Conservation (phyloP, 2,329 filamentous ascomycete species). For the Ambrosiella beaveri region DNA sequence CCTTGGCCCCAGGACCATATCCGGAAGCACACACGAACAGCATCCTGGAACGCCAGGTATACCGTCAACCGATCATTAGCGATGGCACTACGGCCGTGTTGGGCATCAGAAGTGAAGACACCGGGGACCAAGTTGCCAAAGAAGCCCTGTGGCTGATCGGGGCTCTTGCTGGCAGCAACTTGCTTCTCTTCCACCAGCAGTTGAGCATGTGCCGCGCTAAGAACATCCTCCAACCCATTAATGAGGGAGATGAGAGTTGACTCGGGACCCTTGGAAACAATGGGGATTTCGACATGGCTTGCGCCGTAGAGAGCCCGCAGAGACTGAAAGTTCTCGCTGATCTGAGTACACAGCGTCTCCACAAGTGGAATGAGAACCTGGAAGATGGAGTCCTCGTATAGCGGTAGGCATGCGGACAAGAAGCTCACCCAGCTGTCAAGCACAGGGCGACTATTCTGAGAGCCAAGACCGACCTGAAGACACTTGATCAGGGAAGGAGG, state of each 20-base stretch:
- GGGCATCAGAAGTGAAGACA: slow-evolving; percentile 65
- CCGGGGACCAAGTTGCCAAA: slow-evolving; percentile 91
- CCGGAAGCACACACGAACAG: slow-evolving; percentile 74
- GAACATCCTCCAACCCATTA: slow-evolving; percentile 80
- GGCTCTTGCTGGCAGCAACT: slow-evolving; percentile 51
- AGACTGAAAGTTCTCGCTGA: slow-evolving; percentile 52
- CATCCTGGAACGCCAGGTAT: slow-evolving; percentile 89
- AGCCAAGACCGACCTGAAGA: slow-evolving; percentile 64
- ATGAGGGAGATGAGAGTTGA: slow-evolving; percentile 67
- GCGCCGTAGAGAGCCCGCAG: slow-evolving; percentile 46
- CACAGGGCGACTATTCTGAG: slow-evolving; percentile 53
- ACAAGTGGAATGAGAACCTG: slow-evolving; percentile 81
- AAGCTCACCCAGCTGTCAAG: slow-evolving; percentile 87
- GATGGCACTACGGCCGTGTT: slow-evolving; percentile 62
- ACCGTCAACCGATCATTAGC: slow-evolving; percentile 89
- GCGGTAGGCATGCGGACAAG: slow-evolving; percentile 62
- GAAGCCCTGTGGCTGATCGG: slow-evolving; percentile 70
- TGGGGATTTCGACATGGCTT: slow-evolving; percentile 17
- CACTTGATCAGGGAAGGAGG: slow-evolving; percentile 64
- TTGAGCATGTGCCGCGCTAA: slow-evolving; percentile 73
- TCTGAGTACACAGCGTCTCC: slow-evolving; percentile 70
- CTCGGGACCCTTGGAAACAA: slow-evolving; percentile 31
- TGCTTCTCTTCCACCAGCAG: slow-evolving; percentile 60
- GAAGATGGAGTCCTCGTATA: slow-evolving; percentile 74
- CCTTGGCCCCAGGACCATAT: slow-evolving; percentile 89